These are phyloP conservation scores for Fusarium sp. DNA, from an alignment of 2,329 filamentous ascomycete genomes.

Conservation along the genomic window DNA sequence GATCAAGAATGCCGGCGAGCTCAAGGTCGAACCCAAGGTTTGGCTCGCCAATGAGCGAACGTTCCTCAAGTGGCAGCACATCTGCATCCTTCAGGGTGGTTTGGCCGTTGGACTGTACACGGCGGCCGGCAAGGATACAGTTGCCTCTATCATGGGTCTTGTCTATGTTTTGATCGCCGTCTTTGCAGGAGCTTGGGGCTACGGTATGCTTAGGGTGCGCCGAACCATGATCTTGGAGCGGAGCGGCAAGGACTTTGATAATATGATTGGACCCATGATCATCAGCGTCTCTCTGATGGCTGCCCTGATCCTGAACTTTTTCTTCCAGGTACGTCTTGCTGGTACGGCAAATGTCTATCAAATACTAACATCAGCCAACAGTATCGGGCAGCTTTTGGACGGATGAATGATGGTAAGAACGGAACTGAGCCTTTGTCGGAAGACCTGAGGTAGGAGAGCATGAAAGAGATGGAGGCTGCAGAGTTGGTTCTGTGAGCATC, in stretches of 20 bases:
- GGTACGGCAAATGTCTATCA: not conserved
- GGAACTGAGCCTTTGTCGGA: slow-evolving; percentile 35
- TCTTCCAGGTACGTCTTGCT: slow-evolving; percentile 75
- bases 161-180: slow-evolving; percentile 85
- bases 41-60: slow-evolving; percentile 99
- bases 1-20: slow-evolving; percentile 93
- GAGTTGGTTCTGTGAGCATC: slow-evolving; percentile 13
- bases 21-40: slow-evolving; percentile 96
- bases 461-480: slow-evolving; percentile 13
- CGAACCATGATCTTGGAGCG: slow-evolving; percentile 83
- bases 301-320: slow-evolving; percentile 88
- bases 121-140: slow-evolving; percentile 81
- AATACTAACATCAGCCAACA: slow-evolving; percentile 33
- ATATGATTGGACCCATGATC: slow-evolving; percentile 83
- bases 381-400: slow-evolving; percentile 50
- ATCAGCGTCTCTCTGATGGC: slow-evolving; percentile 83
- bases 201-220: slow-evolving; percentile 81
- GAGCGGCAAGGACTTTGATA: slow-evolving; percentile 94
- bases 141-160: slow-evolving; percentile 83
- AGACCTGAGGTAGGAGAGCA: slow-evolving; percentile 45
- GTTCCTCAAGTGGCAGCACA: slow-evolving; percentile 99
- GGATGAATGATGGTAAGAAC: slow-evolving; percentile 37
- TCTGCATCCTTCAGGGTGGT: slow-evolving; percentile 86
- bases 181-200: slow-evolving; percentile 90
- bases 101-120: slow-evolving; percentile 89